Evolutionary conservation across 2,329 filamentous ascomycete genomes (phyloP), one percentile per base, ranked within the genome.

Genomic region (Phialocephala sp.): DNA sequence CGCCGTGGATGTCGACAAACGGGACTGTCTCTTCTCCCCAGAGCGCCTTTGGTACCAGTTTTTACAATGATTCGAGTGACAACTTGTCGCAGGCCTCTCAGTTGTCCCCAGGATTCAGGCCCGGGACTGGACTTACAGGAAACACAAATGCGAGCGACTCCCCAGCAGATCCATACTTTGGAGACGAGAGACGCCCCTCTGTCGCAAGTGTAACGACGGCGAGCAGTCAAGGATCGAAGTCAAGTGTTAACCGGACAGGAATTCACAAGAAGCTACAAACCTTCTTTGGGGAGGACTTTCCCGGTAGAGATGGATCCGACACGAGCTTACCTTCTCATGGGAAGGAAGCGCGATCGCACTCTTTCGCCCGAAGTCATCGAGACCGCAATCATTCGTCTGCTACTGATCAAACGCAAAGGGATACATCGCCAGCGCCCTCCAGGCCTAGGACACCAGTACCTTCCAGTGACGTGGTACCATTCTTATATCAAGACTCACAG

Each of bases 391-490:
- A 92, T 77, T 97, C 94, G 60, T 88, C 87, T 78, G 87, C 87
- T 61, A 89, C 88, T 62, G 88, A 95, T 75, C 86, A 90, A 35
- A 72, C 71, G 24, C 70, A 71, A 69, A 83, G 89, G 67, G 90
- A 94, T 69, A 85, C 84, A 55, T 96, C 94, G 61, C 93, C 93
- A 47, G 85, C 87, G 60, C 88, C 87, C 37, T 93, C 91, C 35
- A 85, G 92, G 71, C 92, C 94, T 57, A 86, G 91, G 72, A 97
- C 92, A n/a, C 93, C 94, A 14, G 84, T 93, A 60, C 92, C 92
- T 50, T 92, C 92, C 14, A 95, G 92, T 74, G 94, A 98, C 79
- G 93, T 99, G 65, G 95, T 97, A 45, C 95, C 95, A n/a, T 99
- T 97, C 85, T 85, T 97, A 68, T 98, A 95, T 76, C 95, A 98